Base-by-base conservation (phyloP, 805 yeast species). In the Jamesozyma hellenica region DNA sequence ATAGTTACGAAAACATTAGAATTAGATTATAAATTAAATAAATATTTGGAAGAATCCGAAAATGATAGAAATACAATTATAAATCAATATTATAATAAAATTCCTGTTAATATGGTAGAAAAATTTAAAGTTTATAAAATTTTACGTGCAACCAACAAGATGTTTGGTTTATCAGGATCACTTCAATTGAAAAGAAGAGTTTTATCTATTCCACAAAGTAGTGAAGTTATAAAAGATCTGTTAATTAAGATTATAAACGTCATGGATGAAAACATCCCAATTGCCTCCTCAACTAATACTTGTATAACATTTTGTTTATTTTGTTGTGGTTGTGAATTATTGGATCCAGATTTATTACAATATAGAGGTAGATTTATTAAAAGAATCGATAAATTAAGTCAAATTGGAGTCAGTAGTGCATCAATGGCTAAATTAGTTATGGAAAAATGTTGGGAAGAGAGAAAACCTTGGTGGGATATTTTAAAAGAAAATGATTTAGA, bases 111-210 rank as follows among this genome's bases (percentile, higher is more conserved):
- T 51, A 39, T 48, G 35, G 32, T 28, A 14, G 43, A 49, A 31
- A 35, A 32, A 14, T 40, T 41, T 14, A 36, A 41, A 15, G 49
- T 48, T 18, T 56, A 62, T 32, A 47, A 51, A 14, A 47, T 54
- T 3, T 47, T 70, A 17, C 51, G 68, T 34, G 70, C 73, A 14
- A 72, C 80, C 11, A 77, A 78, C 49, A 64, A 65, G 43, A 56
- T 74, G 2, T 77, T 72, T 52, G 69, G 67, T 33, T 58, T 70
- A 28, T 65, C 74, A 59, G 83, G 81, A 1, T 53, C 74, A 11
- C 58, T 78, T 13, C 77, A 74, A 44, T 53, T 79, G 15, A 76
- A 75, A 49, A 56, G 83, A 43, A 61, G 85, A 32, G 77, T 76
- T 1, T 53, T 79, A n/a, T 53, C 59, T 30, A 51, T 78, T 4